Conservation (phyloP, 768 basidiomycete genomes). For the Hirschioporus abietinus region DNA sequence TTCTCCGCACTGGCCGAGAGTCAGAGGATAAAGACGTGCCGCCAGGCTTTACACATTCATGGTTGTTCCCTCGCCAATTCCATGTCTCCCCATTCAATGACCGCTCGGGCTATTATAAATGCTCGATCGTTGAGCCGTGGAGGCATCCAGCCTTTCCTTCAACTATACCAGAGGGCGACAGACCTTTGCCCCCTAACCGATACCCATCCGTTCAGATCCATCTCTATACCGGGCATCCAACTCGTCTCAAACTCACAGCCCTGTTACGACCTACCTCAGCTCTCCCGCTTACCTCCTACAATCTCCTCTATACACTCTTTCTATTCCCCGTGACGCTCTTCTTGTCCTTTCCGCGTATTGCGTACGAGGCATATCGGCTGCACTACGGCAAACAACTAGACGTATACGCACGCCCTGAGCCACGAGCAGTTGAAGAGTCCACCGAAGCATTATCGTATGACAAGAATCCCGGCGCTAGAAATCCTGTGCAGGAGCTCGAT, state of each 20-base stretch:
- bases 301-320: slow-evolving; percentile 34
- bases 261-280: slow-evolving; percentile 33
- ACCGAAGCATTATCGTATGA: slow-evolving; percentile 9
- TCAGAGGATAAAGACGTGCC: slow-evolving; percentile 31
- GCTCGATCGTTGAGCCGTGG: slow-evolving; percentile 46
- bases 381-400: slow-evolving; percentile 54
- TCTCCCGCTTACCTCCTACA: slow-evolving; percentile 34
- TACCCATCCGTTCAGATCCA: slow-evolving; percentile 5
- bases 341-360: slow-evolving; percentile 53
- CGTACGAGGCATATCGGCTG: slow-evolving; percentile 53
- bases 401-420: slow-evolving; percentile 57
- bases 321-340: slow-evolving; percentile 48
- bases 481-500: slow-evolving; percentile 19
- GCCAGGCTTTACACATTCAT: slow-evolving; percentile 52
- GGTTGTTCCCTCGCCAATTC: slow-evolving; percentile 63
- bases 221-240: slow-evolving; percentile 5
- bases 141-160: neutral
- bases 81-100: slow-evolving; percentile 79
- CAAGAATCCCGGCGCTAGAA: slow-evolving; percentile 18
- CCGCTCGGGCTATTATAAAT: slow-evolving; percentile 56
- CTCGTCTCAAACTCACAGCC: slow-evolving; percentile 50
- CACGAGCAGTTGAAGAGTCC: slow-evolving; percentile 26
- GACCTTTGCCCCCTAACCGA: neutral
- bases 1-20: slow-evolving; percentile 39
- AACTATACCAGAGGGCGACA: neutral